Evolutionary conservation across 1,139 yeast genomes (phyloP).

Genomic region (Nakaseomyces glabratus): DNA sequence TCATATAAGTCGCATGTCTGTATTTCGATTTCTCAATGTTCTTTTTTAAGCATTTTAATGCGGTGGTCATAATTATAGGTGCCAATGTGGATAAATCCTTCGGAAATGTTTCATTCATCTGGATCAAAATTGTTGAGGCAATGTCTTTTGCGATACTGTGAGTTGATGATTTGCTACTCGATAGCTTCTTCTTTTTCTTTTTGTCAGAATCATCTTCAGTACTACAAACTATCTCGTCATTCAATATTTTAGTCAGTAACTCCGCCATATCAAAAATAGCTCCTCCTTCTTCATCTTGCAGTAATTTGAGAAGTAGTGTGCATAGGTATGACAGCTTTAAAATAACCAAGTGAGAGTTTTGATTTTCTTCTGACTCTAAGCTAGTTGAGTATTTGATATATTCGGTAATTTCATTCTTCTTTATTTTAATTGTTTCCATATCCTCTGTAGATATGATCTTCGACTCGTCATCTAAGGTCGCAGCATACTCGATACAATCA

Average conservation of each 20-base stretch:
- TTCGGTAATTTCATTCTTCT: slow-evolving; percentile 12
- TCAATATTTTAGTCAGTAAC: slow-evolving; percentile 20
- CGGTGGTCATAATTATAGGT: slow-evolving; percentile 25
- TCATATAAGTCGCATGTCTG: slow-evolving; percentile 25
- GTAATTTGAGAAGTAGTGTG: slow-evolving; percentile 13
- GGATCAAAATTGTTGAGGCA: slow-evolving; percentile 18
- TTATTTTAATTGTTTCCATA: slow-evolving; percentile 6
- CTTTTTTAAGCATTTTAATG: slow-evolving; percentile 31
- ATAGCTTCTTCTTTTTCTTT: slow-evolving; percentile 17
- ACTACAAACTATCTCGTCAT: slow-evolving; percentile 22
- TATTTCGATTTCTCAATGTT: slow-evolving; percentile 22
- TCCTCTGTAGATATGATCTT: no score
- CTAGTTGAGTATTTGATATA: slow-evolving; percentile 13
- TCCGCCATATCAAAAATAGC: slow-evolving; percentile 25
- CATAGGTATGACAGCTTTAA: slow-evolving; percentile 20
- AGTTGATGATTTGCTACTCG: slow-evolving; percentile 16
- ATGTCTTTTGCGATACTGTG: slow-evolving; percentile 23
- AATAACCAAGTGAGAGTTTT: slow-evolving; percentile 20
- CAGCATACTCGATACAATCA: no score
- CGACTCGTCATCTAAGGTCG: no score
- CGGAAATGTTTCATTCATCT: slow-evolving; percentile 30
- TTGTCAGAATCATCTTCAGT: slow-evolving; percentile 9
- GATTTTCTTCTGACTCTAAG: slow-evolving; percentile 11
- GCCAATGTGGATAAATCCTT: slow-evolving; percentile 29
- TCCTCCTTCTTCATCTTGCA: slow-evolving; percentile 17